Percentiles rank a stretch among this genome's conserved stretches.
phyloP scores from a whole-genome alignment of 495 filamentous ascomycete species.

The Xylaria cubensis region DNA sequence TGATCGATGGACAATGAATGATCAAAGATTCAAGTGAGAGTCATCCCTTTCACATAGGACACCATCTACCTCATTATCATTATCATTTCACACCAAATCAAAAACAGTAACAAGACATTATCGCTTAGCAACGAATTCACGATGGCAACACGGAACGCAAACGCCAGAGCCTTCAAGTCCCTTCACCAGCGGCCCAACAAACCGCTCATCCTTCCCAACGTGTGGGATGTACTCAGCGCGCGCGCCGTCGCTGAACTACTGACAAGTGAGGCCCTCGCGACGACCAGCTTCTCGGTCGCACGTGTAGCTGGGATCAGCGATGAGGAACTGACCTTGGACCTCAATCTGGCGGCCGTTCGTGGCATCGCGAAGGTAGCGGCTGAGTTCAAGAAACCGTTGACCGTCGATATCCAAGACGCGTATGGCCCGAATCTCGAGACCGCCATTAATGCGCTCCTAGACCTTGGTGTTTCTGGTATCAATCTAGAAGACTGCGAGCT shows the following conservation, averaged over 20 bases:
- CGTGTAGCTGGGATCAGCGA: slow-evolving; percentile 50
- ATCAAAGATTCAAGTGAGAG: not conserved
- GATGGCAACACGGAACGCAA: slow-evolving; percentile 22
- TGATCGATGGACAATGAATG: not conserved
- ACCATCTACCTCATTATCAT: not conserved
- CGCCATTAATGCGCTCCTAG: slow-evolving; percentile 45
- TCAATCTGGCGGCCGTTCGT: slow-evolving; percentile 41
- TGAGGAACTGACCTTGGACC: slow-evolving; percentile 47
- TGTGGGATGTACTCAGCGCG: slow-evolving; percentile 58
- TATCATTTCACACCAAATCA: not conserved
- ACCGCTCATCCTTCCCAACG: slow-evolving; percentile 60
- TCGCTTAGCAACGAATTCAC: not conserved
- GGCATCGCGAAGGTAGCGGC: slow-evolving; percentile 41
- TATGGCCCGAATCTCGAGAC: slow-evolving; percentile 53
- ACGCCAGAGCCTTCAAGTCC: slow-evolving; percentile 43
- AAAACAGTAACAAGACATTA: not conserved
- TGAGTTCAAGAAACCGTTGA: slow-evolving; percentile 46
- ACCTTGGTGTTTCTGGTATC: slow-evolving; percentile 55
- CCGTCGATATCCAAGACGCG: slow-evolving; percentile 61
- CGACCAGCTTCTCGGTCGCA: slow-evolving; percentile 60
- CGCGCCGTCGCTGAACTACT: slow-evolving; percentile 49
- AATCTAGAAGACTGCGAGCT: slow-evolving; percentile 60
- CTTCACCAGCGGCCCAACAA: slow-evolving; percentile 54
- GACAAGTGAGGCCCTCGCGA: slow-evolving; percentile 55
- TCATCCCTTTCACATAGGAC: not conserved